Percentiles rank a stretch among this genome's conserved stretches.
phyloP scores from a whole-genome alignment of 306 rosid species.

The Gynostemma pentaphyllum region DNA sequence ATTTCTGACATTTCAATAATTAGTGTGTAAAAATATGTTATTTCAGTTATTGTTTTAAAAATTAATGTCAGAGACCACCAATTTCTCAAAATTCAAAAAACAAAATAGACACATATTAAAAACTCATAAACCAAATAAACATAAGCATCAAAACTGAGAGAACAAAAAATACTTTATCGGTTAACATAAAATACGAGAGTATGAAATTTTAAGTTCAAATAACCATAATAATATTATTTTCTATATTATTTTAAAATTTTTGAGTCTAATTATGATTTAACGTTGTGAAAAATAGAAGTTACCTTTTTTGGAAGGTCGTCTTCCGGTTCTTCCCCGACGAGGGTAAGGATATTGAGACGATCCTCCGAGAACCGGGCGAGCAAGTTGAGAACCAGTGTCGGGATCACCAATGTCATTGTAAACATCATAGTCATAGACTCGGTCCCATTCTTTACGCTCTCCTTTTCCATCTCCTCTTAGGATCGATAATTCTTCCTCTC shows the following conservation, averaged over 20 bases:
- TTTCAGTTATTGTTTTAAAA: too few relatives aligned
- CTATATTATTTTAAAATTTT: too few relatives aligned
- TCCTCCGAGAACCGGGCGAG: conserved; percentile 69
- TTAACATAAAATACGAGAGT: too few relatives aligned
- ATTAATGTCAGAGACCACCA: too few relatives aligned
- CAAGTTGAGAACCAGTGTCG: conserved; percentile 16
- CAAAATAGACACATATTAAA: too few relatives aligned
- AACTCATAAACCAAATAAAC: neutral
- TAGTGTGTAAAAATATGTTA: too few relatives aligned
- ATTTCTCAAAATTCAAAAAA: too few relatives aligned
- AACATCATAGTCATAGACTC: conserved; percentile 59
- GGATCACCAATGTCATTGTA: conserved; percentile 70
- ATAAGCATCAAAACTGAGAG: neutral
- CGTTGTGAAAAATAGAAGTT: neutral
- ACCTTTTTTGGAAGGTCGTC: conserved; percentile 43
- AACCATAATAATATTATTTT: too few relatives aligned
- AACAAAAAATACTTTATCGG: too few relatives aligned
- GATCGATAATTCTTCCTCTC: conserved; percentile 32
- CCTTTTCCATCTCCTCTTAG: conserved; percentile 65
- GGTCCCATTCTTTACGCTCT: conserved; percentile 27
- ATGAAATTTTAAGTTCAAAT: too few relatives aligned
- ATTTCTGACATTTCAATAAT: too few relatives aligned
- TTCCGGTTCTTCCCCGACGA: conserved; percentile 68
- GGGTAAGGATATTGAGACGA: conserved; percentile 48
- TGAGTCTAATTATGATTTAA: neutral